Conservation (phyloP, 169 alveolate genomes). For the Eimeria tenella region DNA sequence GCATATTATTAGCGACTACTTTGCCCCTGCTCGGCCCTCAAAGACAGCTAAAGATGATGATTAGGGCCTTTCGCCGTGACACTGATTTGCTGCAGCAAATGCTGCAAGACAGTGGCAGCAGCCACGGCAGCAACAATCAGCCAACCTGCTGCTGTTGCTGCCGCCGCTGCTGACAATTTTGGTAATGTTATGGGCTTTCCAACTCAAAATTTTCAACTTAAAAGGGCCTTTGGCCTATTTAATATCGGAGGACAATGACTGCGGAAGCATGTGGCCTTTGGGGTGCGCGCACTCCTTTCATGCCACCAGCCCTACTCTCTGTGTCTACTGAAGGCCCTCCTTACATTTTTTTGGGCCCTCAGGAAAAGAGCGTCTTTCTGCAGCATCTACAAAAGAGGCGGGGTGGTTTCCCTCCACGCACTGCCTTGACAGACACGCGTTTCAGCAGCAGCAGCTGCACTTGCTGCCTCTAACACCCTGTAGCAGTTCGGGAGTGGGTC, state of each 20-base stretch:
- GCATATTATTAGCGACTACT: neutral
- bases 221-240: neutral
- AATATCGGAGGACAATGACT: too few species aligned
- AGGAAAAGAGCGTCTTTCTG: too few species aligned
- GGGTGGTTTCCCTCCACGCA: too few species aligned
- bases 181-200: neutral
- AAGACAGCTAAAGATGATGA: too few species aligned
- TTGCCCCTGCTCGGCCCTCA: neutral
- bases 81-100: neutral
- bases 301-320: too few species aligned
- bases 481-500: too few species aligned
- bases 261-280: too few species aligned
- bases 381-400: too few species aligned
- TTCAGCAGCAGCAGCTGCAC: conserved; percentile 4
- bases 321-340: too few species aligned
- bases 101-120: neutral
- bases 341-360: too few species aligned
- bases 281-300: too few species aligned
- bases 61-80: too few species aligned
- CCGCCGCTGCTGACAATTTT: neutral
- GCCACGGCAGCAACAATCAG: neutral
- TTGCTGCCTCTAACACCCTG: neutral
- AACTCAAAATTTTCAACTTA: neutral
- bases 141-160: neutral
- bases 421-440: neutral